Percentiles rank a stretch among this genome's conserved stretches.
These are phyloP conservation scores for Alternaria viburni DNA, from an alignment of 2,329 filamentous ascomycete species.

Conservation along the genomic window DNA sequence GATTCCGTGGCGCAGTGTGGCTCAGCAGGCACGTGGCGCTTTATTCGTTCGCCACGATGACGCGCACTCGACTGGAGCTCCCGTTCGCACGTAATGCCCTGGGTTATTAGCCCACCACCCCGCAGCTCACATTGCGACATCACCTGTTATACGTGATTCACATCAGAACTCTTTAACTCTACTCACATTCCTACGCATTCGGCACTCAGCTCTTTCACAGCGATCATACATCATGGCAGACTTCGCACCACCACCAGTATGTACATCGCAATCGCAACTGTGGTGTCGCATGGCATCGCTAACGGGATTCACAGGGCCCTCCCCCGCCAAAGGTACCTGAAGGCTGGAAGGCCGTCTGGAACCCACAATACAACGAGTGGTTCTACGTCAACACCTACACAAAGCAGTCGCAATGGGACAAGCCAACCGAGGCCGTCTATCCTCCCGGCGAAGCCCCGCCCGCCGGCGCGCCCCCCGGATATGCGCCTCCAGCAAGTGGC, in stretches of 20 bases:
- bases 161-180: not conserved
- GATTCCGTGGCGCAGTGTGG: conserved; percentile 9
- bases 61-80: conserved; percentile 17
- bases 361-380: conserved; percentile 87
- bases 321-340: conserved; percentile 70
- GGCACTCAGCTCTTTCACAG: not conserved
- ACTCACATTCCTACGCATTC: not conserved
- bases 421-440: conserved; percentile 72
- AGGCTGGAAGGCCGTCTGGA: conserved; percentile 86
- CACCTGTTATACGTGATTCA: not conserved
- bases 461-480: conserved; percentile 71
- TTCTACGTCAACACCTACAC: conserved; percentile 92
- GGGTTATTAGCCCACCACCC: conserved; percentile 20
- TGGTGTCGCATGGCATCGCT: conserved; percentile 8
- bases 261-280: conserved; percentile 8
- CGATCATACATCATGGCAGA: conserved; percentile 36
- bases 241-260: conserved; percentile 45
- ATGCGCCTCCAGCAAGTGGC: conserved; percentile 56
- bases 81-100: conserved; percentile 8
- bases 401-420: conserved; percentile 90
- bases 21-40: conserved; percentile 19
- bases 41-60: conserved; percentile 28
- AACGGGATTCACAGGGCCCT: conserved; percentile 48
- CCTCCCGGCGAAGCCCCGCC: conserved; percentile 56
- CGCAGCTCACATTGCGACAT: conserved; percentile 10